A percentile compares a stretch with the other conserved stretches of the same genome.
Evolutionary conservation across 2,329 filamentous ascomycete species (phyloP).

Genomic region (Diplodia seriata): DNA sequence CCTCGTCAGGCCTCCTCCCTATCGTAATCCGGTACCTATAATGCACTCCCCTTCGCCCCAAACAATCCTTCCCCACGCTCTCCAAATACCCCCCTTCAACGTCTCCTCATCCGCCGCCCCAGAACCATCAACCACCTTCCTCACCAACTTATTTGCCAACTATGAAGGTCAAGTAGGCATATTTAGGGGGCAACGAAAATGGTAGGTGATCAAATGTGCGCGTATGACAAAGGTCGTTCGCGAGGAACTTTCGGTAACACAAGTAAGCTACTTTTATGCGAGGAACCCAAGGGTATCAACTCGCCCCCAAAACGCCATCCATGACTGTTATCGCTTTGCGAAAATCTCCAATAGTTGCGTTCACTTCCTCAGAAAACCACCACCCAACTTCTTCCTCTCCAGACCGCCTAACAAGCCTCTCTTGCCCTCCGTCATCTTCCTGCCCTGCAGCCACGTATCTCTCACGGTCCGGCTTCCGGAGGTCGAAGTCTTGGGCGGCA

Average conservation of each 20-base stretch:
- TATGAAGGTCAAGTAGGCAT: too few relatives aligned
- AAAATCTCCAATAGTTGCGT: not conserved
- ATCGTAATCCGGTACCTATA: not conserved
- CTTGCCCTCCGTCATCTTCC: conserved; percentile 43
- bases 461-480: conserved; percentile 46
- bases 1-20: not conserved
- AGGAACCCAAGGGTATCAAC: conserved; percentile 6
- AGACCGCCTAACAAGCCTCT: conserved; percentile 33
- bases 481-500: conserved; percentile 53
- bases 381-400: conserved; percentile 42
- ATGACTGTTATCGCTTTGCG: not conserved
- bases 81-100: not conserved
- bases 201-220: too few relatives aligned
- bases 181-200: too few relatives aligned
- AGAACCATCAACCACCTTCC: not conserved
- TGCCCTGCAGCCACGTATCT: conserved; percentile 54
- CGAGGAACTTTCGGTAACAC: too few relatives aligned
- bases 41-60: not conserved
- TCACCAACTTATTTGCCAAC: not conserved
- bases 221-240: too few relatives aligned
- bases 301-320: conserved; percentile 6
- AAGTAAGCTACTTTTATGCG: not conserved
- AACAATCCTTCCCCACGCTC: not conserved
- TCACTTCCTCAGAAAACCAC: conserved; percentile 41
- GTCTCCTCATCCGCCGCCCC: not conserved